Evolutionary conservation across 352 stramenopile species (phyloP).

Genomic region (Pythium dissimile): DNA sequence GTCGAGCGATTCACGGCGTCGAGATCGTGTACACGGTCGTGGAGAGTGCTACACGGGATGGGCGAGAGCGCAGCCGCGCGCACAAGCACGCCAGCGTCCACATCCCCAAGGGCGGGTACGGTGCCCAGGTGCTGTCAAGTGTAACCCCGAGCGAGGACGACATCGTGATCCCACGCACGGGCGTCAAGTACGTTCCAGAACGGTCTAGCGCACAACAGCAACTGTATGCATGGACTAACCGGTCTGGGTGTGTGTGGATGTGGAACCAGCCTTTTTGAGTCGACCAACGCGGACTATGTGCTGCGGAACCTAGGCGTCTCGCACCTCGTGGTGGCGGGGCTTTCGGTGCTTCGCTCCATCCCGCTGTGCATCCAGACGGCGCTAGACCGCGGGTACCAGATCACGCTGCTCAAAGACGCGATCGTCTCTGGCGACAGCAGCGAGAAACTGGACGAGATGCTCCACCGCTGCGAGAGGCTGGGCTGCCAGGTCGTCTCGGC

Average conservation of each 20-base stretch:
- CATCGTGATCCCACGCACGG: conserved; percentile 82
- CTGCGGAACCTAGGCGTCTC: conserved; percentile 83
- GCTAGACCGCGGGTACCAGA: conserved; percentile 85
- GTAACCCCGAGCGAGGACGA: conserved; percentile 57
- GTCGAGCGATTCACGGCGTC: conserved; percentile 42
- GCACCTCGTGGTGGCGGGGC: conserved; percentile 82
- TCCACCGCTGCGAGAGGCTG: conserved; percentile 19
- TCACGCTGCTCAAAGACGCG: conserved; percentile 82
- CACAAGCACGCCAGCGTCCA: conserved; percentile 88
- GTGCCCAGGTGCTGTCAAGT: conserved; percentile 57
- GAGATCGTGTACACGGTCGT: conserved; percentile 92
- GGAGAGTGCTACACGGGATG: conserved; percentile 80
- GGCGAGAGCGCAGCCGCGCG: conserved; percentile 73
- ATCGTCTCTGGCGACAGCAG: conserved; percentile 19
- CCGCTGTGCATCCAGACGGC: conserved; percentile 78
- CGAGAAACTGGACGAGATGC: conserved; percentile 15
- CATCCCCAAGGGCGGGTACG: conserved; percentile 61
- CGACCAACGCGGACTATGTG: conserved; percentile 89
- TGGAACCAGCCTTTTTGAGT: conserved; percentile 85
- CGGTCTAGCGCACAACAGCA: too few species aligned
- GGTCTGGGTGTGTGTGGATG: too few species aligned
- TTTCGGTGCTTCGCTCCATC: conserved; percentile 82
- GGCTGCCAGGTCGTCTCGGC: conserved; percentile 17
- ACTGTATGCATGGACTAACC: too few species aligned
- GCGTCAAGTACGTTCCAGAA: conserved; percentile 47